Base-by-base conservation (phyloP, 176 grass and related monocot species). In the Olyra latifolia region DNA sequence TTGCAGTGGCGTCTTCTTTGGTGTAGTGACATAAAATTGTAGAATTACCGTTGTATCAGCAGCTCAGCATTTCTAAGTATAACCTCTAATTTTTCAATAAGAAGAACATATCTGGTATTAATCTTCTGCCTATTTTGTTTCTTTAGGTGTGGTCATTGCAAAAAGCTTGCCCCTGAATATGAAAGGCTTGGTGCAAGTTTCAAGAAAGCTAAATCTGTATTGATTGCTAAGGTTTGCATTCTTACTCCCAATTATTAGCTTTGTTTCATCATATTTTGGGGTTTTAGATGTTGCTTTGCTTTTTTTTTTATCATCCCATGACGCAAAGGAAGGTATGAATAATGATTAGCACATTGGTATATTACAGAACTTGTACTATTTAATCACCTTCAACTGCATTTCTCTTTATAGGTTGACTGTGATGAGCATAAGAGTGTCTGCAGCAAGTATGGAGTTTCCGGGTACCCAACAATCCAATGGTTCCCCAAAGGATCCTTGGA, bases 111-210 rank as follows among this genome's bases (percentile, higher is more conserved):
- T 73, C 75, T 14, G 7, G 25, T 16, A 29, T 43, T 59, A 19
- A 17, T 63, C 30, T 63, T 71, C 0, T 76, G 7, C 13, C 4
- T 71, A 25, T 47, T 74, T 29, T 81, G 54, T 60, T 48, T 74
- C 23, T 71, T 47, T 48, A 97, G 94, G 94, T 97, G 94, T 56
- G 94, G 94, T 53, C 94, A 97, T 52, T 97, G 94, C 74, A 97
- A 97, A 73, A 97, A 97, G 80, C 94, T 97, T 84, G 90, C 94
- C 28, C 94, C 94, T 80, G 94, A 97, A 69, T 97, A 97, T 89
- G 94, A 93, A 84, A 89, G 71, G 50, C 91, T 97, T 4, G 91
- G 94, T 28, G 82, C 88, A 83, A 97, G 88, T 78, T 97, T 97
- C 68, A 97, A 93, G 73, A 97, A 93, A 88, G 86, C 80, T 63